Percentiles rank a stretch among this genome's conserved stretches.
Conservation (phyloP, 1,284 basidiomycete species). For the Veloboletus limbatus region DNA sequence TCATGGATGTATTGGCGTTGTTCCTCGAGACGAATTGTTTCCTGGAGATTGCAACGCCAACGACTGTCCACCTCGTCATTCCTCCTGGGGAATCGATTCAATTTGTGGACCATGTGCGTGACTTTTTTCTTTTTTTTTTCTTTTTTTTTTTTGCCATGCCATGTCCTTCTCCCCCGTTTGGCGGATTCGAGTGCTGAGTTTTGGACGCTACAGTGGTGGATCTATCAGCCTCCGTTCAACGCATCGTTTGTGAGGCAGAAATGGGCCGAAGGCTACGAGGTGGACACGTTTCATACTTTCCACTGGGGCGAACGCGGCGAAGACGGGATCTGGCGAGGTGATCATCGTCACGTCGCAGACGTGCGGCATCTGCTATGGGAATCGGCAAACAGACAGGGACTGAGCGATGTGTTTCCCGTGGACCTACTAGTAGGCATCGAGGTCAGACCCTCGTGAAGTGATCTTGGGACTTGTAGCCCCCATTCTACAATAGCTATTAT, state of each 20-base stretch:
- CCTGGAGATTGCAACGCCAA: constrained; percentile 48
- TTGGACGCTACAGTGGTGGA: constrained; percentile 42
- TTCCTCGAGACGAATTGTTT: constrained; percentile 51
- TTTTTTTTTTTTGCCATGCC: not conserved
- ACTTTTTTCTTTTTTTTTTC: not conserved
- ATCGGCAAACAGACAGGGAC: constrained; percentile 38
- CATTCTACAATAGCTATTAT: too few relatives aligned
- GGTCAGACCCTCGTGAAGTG: not conserved
- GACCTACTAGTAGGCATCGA: not conserved
- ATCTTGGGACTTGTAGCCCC: too few relatives aligned
- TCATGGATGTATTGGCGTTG: constrained; percentile 40
- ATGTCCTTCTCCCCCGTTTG: not conserved
- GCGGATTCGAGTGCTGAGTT: not conserved
- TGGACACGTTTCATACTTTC: constrained; percentile 52
- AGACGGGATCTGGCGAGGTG: constrained; percentile 38
- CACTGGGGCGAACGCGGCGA: constrained; percentile 42
- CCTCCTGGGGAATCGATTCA: constrained; percentile 40
- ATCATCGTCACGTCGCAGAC: constrained; percentile 37
- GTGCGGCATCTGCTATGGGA: constrained; percentile 37
- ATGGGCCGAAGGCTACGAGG: constrained; percentile 44
- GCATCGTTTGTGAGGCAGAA: constrained; percentile 44
- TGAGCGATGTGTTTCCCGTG: constrained; percentile 29
- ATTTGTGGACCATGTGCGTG: constrained; percentile 47
- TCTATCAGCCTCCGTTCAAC: constrained; percentile 46
- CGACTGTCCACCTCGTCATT: constrained; percentile 41